Base-by-base conservation (phyloP, 768 basidiomycete species). In the Trametes cinnabarina region DNA sequence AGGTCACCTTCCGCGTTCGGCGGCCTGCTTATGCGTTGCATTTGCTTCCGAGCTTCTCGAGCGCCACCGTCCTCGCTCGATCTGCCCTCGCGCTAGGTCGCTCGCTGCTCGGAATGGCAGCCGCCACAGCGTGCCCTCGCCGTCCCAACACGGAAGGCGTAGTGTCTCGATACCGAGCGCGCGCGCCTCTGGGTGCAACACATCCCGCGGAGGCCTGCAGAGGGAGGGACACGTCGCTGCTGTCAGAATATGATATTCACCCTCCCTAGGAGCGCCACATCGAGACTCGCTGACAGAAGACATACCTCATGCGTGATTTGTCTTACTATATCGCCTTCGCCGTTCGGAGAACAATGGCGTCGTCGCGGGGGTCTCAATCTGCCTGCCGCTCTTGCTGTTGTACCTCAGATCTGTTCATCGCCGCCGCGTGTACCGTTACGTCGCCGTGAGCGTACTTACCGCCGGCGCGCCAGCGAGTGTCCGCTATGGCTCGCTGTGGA, bases 11-110 rank as follows among this genome's bases (percentile, higher is more conserved):
- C 60, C 60, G 51, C 43, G 51, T 57, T 57, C 50, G 60, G 55
- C 19, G 39, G 44, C 37, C 12, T 40, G 54, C 46, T 40, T 44
- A 32, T 28, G 46, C 46, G 46, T 11, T 22, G 41, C 34, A 51
- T 51, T 56, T 61, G 60, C 60, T 47, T 61, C 55, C 60, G 59
- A 25, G 44, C 54, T 61, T 61, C 59, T n/a, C 35, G 32, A 20
- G 56, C 49, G 56, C 56, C 56, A 51, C 48, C 48, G 41, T 57
- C 48, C 49, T 35, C 42, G 42, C 56, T 47, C 51, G 50, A 47
- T 58, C 50, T 52, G 26, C 39, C 40, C 35, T n/a, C 54, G 14
- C n/a, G 23, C 23, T 5, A 14, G 19, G 23, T 40, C 44, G 10
- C 46, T 15, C 11, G 9, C 25, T 20, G 44, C 44, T 26, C 44